Percentiles rank a stretch among this genome's conserved stretches.
Conservation (phyloP, 352 stramenopile genomes). For the Globisporangium splendens region DNA sequence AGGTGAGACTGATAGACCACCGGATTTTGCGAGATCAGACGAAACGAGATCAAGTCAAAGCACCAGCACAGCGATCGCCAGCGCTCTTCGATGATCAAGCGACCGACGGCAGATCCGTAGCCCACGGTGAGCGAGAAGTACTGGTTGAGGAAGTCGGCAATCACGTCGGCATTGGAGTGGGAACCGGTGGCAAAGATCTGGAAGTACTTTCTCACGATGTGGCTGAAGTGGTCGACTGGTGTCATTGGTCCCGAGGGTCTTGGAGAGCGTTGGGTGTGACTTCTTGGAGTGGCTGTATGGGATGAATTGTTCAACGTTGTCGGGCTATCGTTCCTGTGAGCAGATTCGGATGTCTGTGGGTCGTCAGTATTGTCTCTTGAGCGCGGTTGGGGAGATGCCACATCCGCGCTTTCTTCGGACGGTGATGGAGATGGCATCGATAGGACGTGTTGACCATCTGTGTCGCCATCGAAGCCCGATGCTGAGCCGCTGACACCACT, state of each 20-base stretch:
- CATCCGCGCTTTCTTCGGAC: no score
- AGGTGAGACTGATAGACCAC: slow-evolving; percentile 9
- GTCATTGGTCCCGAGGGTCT: slow-evolving; percentile 8
- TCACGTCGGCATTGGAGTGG: background rate
- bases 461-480: slow-evolving; percentile 10
- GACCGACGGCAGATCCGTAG: slow-evolving; percentile 6
- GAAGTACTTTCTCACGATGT: slow-evolving; percentile 11
- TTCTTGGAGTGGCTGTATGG: no score
- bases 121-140: slow-evolving; percentile 9
- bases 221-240: slow-evolving; percentile 10
- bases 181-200: slow-evolving; percentile 7
- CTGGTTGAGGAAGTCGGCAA: slow-evolving; percentile 6
- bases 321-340: no score
- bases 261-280: no score
- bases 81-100: slow-evolving; percentile 12
- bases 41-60: slow-evolving; percentile 14
- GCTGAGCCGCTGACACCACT: background rate
- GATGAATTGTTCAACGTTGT: no score
- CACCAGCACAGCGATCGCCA: slow-evolving; percentile 19
- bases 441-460: background rate
- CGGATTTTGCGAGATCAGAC: background rate
- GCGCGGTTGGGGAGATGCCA: no score
- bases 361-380: background rate
- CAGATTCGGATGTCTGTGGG: slow-evolving; percentile 3
- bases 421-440: background rate